Conservation (phyloP, 1,284 basidiomycete species). For the Apiotrichum sp. region DNA sequence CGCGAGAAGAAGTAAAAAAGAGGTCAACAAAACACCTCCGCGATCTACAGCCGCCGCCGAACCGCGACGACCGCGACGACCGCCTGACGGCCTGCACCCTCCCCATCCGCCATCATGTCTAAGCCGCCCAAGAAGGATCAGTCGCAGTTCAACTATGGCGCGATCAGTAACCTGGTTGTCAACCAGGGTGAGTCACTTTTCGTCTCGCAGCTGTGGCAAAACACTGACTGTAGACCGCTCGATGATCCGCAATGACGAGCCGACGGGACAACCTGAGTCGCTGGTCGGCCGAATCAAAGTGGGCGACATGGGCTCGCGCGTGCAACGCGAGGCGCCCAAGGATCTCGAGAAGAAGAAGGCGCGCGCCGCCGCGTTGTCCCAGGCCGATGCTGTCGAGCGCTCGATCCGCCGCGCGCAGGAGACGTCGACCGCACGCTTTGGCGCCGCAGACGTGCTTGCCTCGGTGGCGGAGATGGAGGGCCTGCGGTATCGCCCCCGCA, state of each 20-base stretch:
- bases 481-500: slow-evolving; percentile 83
- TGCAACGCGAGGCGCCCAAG: slow-evolving; percentile 73
- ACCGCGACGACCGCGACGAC: neutral
- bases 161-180: slow-evolving; percentile 78
- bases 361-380: slow-evolving; percentile 57
- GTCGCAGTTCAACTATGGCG: slow-evolving; percentile 83
- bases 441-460: slow-evolving; percentile 76
- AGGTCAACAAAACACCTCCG: neutral
- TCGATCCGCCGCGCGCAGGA: slow-evolving; percentile 42
- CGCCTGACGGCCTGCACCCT: neutral
- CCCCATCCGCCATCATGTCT: slow-evolving; percentile 35
- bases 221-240: slow-evolving; percentile 34
- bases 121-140: slow-evolving; percentile 54
- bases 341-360: slow-evolving; percentile 96
- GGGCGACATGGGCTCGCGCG: slow-evolving; percentile 89
- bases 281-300: slow-evolving; percentile 86
- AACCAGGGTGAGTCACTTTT: slow-evolving; percentile 54
- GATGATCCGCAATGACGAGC: slow-evolving; percentile 76
- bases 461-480: slow-evolving; percentile 91
- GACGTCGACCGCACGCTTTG: slow-evolving; percentile 34
- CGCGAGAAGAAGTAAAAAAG: neutral
- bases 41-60: no score
- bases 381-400: slow-evolving; percentile 48
- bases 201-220: neutral
- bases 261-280: slow-evolving; percentile 90